Conservation (phyloP, 352 stramenopile genomes). For the Phytophthora nicotianae region DNA sequence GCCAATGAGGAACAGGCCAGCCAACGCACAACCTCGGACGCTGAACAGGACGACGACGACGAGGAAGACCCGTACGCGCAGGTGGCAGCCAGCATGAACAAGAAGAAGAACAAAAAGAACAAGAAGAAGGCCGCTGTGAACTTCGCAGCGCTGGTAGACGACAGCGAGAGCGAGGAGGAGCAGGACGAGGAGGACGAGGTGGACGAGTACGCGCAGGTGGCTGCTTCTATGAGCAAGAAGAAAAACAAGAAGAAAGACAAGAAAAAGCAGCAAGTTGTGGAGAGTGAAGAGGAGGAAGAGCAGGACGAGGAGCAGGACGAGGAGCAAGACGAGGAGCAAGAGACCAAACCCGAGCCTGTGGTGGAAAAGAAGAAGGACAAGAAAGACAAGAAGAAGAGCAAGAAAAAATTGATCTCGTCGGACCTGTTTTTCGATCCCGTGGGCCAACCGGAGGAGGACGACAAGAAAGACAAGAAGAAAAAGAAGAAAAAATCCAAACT, state of each 20-base stretch:
- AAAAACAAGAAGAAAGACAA: slow-evolving; percentile 61
- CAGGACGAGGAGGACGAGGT: slow-evolving; percentile 40
- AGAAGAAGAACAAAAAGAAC: slow-evolving; percentile 85
- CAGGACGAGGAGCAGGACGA: slow-evolving; percentile 41
- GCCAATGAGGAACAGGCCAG: slow-evolving; percentile 46
- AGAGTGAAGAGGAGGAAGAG: slow-evolving; percentile 47
- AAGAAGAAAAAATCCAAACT: slow-evolving; percentile 82
- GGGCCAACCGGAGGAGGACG: slow-evolving; percentile 42
- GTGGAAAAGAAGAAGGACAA: slow-evolving; percentile 58
- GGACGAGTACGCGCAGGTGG: slow-evolving; percentile 40
- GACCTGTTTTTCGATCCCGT: slow-evolving; percentile 78
- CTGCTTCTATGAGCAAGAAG: slow-evolving; percentile 49
- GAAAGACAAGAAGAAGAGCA: slow-evolving; percentile 85
- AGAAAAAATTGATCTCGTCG: slow-evolving; percentile 84
- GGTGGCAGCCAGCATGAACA: slow-evolving; percentile 52
- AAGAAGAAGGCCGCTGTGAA: slow-evolving; percentile 68
- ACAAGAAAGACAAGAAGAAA: slow-evolving; percentile 67
- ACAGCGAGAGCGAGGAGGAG: slow-evolving; percentile 47
- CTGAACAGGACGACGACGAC: slow-evolving; percentile 36
- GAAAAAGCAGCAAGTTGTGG: slow-evolving; percentile 55
- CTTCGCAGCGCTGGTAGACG: slow-evolving; percentile 43
- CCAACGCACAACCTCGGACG: slow-evolving; percentile 28
- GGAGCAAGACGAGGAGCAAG: slow-evolving; percentile 34
- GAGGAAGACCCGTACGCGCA: slow-evolving; percentile 62
- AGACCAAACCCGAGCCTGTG: slow-evolving; percentile 32